Conservation (phyloP, 139 green algal genomes). For the Chlorella sp. region DNA sequence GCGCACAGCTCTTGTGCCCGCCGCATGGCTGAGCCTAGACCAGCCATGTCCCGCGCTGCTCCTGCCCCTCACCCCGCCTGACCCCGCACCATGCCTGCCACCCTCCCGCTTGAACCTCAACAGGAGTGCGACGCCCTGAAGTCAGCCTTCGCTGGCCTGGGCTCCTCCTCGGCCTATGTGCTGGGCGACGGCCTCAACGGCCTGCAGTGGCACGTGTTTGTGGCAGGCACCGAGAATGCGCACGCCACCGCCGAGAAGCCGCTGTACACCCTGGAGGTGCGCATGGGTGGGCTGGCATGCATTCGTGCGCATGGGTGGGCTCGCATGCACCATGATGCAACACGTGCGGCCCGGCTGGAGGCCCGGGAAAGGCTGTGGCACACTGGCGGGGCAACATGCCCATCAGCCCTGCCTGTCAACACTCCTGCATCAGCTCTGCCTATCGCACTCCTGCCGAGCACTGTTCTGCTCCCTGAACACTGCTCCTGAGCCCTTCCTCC, state of each 20-base stretch:
- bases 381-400: no score
- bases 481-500: no score
- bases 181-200: constrained; percentile 85
- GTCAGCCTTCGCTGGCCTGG: constrained; percentile 76
- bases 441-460: no score
- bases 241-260: constrained; percentile 12
- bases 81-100: background rate
- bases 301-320: no score
- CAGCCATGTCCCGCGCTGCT: background rate
- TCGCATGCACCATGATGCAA: no score
- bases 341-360: no score
- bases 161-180: constrained; percentile 78
- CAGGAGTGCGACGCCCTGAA: constrained; percentile 83
- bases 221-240: constrained; percentile 58
- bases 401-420: no score
- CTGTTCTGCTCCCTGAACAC: no score
- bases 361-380: no score
- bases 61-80: background rate
- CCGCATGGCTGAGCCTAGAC: no score
- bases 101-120: background rate
- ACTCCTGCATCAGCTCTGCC: no score
- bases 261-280: constrained; percentile 93
- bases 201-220: constrained; percentile 96
- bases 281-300: constrained; percentile 80
- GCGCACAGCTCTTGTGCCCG: no score